Conservation (phyloP, 495 filamentous ascomycete species). For the Xanthoparmelia taractica region DNA sequence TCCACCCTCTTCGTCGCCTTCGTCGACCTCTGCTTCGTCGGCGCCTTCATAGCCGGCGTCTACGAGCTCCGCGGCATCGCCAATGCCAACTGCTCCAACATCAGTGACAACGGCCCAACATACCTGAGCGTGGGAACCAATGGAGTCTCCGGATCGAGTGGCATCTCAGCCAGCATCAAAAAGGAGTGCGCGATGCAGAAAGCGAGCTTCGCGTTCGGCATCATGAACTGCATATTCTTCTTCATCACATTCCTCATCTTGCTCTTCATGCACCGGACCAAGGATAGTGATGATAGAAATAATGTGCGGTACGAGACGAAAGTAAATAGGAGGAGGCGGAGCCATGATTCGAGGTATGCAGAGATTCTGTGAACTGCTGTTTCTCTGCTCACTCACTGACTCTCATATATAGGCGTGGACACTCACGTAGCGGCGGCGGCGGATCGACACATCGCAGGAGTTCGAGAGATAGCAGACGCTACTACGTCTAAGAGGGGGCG, state of each 20-base stretch:
- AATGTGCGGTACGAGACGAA: slow-evolving; percentile 39
- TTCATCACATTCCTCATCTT: slow-evolving; percentile 60
- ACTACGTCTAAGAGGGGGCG: slow-evolving; percentile 22
- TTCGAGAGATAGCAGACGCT: slow-evolving; percentile 26
- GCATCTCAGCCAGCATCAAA: slow-evolving; percentile 44
- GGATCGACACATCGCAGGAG: slow-evolving; percentile 23
- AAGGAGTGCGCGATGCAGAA: slow-evolving; percentile 87
- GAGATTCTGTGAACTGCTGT: not conserved
- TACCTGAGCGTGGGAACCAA: slow-evolving; percentile 55
- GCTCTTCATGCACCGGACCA: slow-evolving; percentile 46
- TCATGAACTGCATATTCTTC: slow-evolving; percentile 83
- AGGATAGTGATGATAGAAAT: slow-evolving; percentile 28
- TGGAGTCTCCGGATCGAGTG: slow-evolving; percentile 41
- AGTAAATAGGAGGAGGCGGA: slow-evolving; percentile 35
- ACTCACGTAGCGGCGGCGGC: slow-evolving; percentile 27
- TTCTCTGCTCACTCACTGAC: not conserved
- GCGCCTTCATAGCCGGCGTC: slow-evolving; percentile 78
- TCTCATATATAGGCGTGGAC: slow-evolving; percentile 21
- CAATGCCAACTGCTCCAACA: slow-evolving; percentile 54
- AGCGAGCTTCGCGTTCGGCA: slow-evolving; percentile 74
- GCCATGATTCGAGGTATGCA: slow-evolving; percentile 32
- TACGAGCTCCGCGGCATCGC: slow-evolving; percentile 67
- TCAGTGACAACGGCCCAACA: slow-evolving; percentile 38
- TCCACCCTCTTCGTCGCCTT: slow-evolving; percentile 71
- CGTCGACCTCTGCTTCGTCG: slow-evolving; percentile 75